Evolutionary conservation across 2,329 filamentous ascomycete genomes (phyloP).

Genomic region (Fusarium buxicola): DNA sequence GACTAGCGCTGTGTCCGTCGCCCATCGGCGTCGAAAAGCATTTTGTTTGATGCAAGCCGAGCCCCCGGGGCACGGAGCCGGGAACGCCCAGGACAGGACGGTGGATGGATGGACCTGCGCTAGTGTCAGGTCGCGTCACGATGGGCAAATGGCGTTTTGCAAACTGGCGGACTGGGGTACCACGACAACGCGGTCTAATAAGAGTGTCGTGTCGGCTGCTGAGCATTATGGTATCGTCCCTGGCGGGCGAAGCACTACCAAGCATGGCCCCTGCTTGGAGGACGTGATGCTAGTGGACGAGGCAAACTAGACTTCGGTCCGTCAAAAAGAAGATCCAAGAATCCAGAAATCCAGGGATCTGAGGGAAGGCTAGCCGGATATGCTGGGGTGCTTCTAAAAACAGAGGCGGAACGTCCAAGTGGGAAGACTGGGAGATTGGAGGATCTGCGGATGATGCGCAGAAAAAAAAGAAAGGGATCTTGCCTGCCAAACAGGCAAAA

Average conservation of each 20-base stretch:
- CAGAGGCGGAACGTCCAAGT: slow-evolving; percentile 32
- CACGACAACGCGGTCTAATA: slow-evolving; percentile 22
- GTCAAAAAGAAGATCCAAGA: slow-evolving; percentile 11
- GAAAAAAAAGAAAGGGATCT: slow-evolving; percentile 15
- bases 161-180: slow-evolving; percentile 29
- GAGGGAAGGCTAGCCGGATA: slow-evolving; percentile 20
- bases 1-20: slow-evolving; percentile 32
- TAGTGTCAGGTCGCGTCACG: slow-evolving; percentile 40
- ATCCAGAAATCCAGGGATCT: slow-evolving; percentile 11
- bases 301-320: slow-evolving; percentile 12
- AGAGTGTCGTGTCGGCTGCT: slow-evolving; percentile 11
- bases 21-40: slow-evolving; percentile 28
- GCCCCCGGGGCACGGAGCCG: slow-evolving; percentile 32
- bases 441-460: slow-evolving; percentile 41
- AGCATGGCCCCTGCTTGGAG: slow-evolving; percentile 17
- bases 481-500: slow-evolving; percentile 26
- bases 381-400: slow-evolving; percentile 39
- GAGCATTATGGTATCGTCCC: slow-evolving; percentile 3
- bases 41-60: slow-evolving; percentile 38
- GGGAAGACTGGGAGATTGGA: slow-evolving; percentile 37
- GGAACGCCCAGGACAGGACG: slow-evolving; percentile 34
- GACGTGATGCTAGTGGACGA: slow-evolving; percentile 1
- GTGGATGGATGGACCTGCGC: slow-evolving; percentile 46
- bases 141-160: slow-evolving; percentile 35
- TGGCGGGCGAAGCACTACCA: slow-evolving; percentile 15